Evolutionary conservation across 83 land plant species (phyloP), one percentile per base, ranked within the genome.

Genomic region (Thuja plicata): DNA sequence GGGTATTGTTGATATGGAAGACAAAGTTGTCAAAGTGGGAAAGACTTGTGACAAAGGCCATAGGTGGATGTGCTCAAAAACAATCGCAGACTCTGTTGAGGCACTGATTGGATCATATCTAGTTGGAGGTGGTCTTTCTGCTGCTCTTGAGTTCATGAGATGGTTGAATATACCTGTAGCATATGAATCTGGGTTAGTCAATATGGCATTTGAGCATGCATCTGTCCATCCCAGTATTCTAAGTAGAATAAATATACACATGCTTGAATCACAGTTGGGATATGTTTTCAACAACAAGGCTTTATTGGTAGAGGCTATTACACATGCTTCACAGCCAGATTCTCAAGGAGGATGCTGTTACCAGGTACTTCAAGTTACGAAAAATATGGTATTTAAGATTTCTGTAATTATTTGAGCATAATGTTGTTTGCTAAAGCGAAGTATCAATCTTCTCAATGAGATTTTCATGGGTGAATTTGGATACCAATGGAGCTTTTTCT

Each of bases 21-120:
- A 92, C 43, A 85, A 79, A 17, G 91, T 95, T 86, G 66, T 92
- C 60, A 87, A 90, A 52, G 87, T 96, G 52, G 97, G 99, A 30
- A 95, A 94, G 87, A 87, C 89, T 50, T 98, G 99, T 89, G 96
- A 93, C 87, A 89, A 60, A 74, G 99, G 99, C 16, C 99, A 98
- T 89, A 86, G 99, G 40, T 98, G 99, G 97, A 92, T 98, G 90
- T 97, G 98, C 90, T 98, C 99, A 32, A 98, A 98, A 90, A 97
- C 99, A 2, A 91, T 97, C 77, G 83, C 99, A 21, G 99, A 98
- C 92, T 96, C 94, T 89, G 95, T 94, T 80, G 99, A 98, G 91
- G 98, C 99, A 41, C 90, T 98, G 8, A 95, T 98, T 60, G 99
- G 99, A 70, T 98, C 99, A 38, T 95, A 95, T 88, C 89, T 95